Evolutionary conservation across 2,329 filamentous ascomycete species (phyloP), one percentile per base, ranked within the genome.

Genomic region (Aspergillus costaricaensis): DNA sequence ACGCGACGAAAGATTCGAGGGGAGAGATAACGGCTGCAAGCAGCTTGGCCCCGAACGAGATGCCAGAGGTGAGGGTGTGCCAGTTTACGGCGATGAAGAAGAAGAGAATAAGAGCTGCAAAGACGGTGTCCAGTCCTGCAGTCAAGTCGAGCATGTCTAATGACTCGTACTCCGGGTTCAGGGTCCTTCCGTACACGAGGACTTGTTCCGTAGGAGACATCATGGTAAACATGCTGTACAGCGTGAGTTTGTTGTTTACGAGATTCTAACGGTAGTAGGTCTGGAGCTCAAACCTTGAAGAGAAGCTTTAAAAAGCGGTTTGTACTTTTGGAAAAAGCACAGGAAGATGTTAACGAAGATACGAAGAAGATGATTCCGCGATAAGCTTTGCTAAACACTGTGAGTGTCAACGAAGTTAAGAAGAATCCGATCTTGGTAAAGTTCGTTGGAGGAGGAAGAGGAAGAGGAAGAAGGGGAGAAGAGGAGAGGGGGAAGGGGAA

Each of bases 101-200:
- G 23, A 58, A 32, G 27, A 63, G n/a, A 27, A 59, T 54, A 3
- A 66, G 19, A 5, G 41, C 12, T 14, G 55, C 53, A 25, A 67
- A 62, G 9, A 58, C 9, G 3, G 62, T 48, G 17, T 57, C 58
- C 12, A 59, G 61, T 0, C 54, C 53, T 5, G 41, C 21, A n/a
- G 58, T 65, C 15, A 65, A 36, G 44, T 68, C 65, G 14, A 60
- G 23, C 6, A 57, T 38, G 17, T 47, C 48, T 12, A 64, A 5
- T 17, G 43, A 52, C 10, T 57, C 39, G 23, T 49, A 6, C 17
- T 57, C 57, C 2, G 59, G 17, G 12, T 62, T 54, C 36, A 59
- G 30, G 7, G 56, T 57, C 8, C 60, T 55, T 10, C 65, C 66
- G 39, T 58, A 66, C 14, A 67, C 44, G 39, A 65, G 63, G 9